These are phyloP conservation scores for Austroboletus niveus DNA, from an alignment of 1,284 basidiomycete genomes.

Conservation along the genomic window DNA sequence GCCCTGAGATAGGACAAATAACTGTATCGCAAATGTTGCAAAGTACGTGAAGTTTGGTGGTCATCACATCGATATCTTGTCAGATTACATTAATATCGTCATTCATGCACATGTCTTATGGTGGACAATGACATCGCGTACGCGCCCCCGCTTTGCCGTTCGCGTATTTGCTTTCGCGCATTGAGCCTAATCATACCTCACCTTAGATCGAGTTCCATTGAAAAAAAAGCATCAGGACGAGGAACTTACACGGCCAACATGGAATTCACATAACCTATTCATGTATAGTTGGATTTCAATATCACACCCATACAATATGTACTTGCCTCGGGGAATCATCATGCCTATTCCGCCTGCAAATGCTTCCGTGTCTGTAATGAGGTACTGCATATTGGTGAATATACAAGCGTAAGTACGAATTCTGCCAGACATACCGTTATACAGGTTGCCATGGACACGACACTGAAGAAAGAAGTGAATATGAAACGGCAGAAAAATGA, in stretches of 20 bases:
- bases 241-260: background rate
- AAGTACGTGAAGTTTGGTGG: too few relatives aligned
- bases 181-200: background rate
- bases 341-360: background rate
- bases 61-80: too few relatives aligned
- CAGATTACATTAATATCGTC: too few relatives aligned
- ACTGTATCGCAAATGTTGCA: too few relatives aligned
- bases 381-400: background rate
- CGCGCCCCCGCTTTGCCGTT: background rate
- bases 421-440: slow-evolving; percentile 8
- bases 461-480: slow-evolving; percentile 2
- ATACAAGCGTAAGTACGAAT: too few relatives aligned
- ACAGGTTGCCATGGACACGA: background rate
- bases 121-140: too few relatives aligned
- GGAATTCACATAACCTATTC: background rate
- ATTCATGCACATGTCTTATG: too few relatives aligned
- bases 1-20: too few relatives aligned
- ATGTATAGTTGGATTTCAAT: background rate
- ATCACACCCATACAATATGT: background rate
- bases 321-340: background rate
- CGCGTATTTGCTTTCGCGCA: background rate
- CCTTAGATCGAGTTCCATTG: too few relatives aligned
- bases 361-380: background rate
- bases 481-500: too few relatives aligned
- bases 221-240: too few relatives aligned